Percentiles rank a stretch among this genome's conserved stretches.
These are phyloP conservation scores for Amyloporia xantha DNA, from an alignment of 768 basidiomycete genomes.

Conservation along the genomic window DNA sequence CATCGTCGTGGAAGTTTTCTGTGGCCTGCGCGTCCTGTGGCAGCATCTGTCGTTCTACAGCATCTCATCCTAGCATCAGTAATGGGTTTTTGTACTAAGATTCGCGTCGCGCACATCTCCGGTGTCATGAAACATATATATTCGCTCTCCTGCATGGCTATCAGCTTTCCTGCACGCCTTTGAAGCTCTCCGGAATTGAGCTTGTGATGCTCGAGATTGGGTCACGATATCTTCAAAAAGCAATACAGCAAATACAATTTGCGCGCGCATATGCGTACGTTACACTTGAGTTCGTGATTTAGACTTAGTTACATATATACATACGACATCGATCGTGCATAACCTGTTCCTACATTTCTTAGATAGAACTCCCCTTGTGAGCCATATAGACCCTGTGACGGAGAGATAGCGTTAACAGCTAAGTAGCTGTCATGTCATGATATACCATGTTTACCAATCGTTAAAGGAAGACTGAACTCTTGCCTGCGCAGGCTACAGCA, in stretches of 20 bases:
- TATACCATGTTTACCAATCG: too few relatives aligned
- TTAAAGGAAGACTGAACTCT: background rate
- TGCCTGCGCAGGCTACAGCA: too few relatives aligned
- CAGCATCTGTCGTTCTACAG: background rate
- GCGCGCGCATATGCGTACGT: too few relatives aligned
- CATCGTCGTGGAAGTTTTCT: background rate
- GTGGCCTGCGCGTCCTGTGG: background rate
- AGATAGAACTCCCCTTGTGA: background rate
- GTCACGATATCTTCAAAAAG: background rate
- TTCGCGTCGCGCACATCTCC: constrained; percentile 8
- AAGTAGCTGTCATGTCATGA: too few relatives aligned
- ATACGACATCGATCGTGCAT: background rate
- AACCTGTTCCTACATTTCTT: too few relatives aligned
- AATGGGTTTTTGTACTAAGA: constrained; percentile 5
- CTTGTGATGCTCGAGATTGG: too few relatives aligned
- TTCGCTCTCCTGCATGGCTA: too few relatives aligned
- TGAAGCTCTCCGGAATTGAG: too few relatives aligned
- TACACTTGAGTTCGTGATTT: too few relatives aligned
- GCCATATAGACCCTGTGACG: background rate
- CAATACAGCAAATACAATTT: background rate
- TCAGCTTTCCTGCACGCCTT: too few relatives aligned
- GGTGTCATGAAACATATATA: constrained; percentile 7
- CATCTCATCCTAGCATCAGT: constrained; percentile 8
- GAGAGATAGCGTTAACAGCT: too few relatives aligned
- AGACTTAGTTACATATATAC: too few relatives aligned